Base-by-base conservation (phyloP, 2,329 filamentous ascomycete species). In the Didymellaceae sp. region DNA sequence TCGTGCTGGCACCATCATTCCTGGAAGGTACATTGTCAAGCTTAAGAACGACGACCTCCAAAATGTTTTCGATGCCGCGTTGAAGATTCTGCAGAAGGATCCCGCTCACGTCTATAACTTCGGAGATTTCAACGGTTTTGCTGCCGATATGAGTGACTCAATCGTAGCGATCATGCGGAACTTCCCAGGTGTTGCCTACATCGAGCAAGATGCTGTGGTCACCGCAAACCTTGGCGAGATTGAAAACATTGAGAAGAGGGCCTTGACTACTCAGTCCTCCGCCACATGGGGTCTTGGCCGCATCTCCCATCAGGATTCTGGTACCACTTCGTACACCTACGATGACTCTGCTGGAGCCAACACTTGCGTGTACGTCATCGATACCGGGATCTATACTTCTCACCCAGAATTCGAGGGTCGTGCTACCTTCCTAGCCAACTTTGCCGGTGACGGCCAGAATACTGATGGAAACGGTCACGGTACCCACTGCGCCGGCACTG, bases 311-410 rank as follows among this genome's bases (percentile, higher is more conserved):
- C 45, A 58, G 18, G 60, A 50, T 40, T 56, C 51, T 6, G 71
- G 73, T 18, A 51, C 47, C 17, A 64, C 61, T 2, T 60, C 65
- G 10, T 77, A 77, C 62, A 61, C 65, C 31, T 77, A 76, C 58
- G 74, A 77, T 50, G 59, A 52, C 57, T 67, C 59, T 52, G 73
- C 74, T 31, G 74, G 75, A 46, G 54, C 59, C 24, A 57, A 59
- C 46, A 73, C 72, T 62, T 86, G 81, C 17, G 80, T 79, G 21
- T 89, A 84, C 66, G 73, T 89, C 18, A 80, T 89, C 31, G 86
- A 89, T 70, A 87, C 85, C 5, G 86, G 86, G 58, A 82, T 88
- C 66, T 74, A 74, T 45, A 73, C 74, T 28, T 75, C 77, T 5
- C 86, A 89, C 70, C 44, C 68, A 7, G 72, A 75, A 26, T 74